These are phyloP conservation scores for Anaeromyces robustus DNA, from an alignment of 192 early-diverging fungal genomes.

Conservation along the genomic window DNA sequence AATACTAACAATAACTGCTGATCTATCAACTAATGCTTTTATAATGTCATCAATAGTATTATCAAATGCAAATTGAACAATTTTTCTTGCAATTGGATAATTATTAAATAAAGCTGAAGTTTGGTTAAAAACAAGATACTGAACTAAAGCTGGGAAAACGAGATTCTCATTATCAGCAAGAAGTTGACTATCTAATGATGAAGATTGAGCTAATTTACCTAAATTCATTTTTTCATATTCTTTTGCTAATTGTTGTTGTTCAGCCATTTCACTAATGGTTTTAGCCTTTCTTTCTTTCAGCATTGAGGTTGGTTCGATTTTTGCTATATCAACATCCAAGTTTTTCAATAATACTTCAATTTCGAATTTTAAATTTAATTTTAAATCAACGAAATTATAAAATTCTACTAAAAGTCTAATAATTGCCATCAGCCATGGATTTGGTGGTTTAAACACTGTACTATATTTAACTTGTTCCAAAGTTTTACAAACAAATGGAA, in stretches of 20 bases:
- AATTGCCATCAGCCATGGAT: conserved; percentile 96
- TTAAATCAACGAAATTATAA: conserved; percentile 82
- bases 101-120: conserved; percentile 60
- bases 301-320: neutral
- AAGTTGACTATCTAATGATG: neutral
- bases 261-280: neutral
- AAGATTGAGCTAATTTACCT: neutral
- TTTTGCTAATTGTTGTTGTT: neutral
- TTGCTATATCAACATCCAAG: conserved; percentile 43
- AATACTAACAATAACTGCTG: conserved; percentile 81
- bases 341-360: conserved; percentile 96
- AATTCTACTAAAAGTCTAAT: conserved; percentile 82
- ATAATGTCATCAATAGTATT: conserved; percentile 80
- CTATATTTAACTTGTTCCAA: conserved; percentile 73
- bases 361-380: conserved; percentile 92
- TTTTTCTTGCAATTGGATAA: conserved; percentile 73
- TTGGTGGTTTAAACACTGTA: conserved; percentile 84
- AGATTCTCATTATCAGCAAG: neutral
- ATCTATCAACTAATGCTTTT: conserved; percentile 77
- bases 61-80: conserved; percentile 78
- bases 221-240: neutral
- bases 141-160: neutral
- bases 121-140: conserved; percentile 55
- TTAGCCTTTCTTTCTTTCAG: neutral
- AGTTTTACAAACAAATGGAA: conserved; percentile 97